Conservation (phyloP, 108 stramenopile genomes). For the Fragilaria crotonensis region DNA sequence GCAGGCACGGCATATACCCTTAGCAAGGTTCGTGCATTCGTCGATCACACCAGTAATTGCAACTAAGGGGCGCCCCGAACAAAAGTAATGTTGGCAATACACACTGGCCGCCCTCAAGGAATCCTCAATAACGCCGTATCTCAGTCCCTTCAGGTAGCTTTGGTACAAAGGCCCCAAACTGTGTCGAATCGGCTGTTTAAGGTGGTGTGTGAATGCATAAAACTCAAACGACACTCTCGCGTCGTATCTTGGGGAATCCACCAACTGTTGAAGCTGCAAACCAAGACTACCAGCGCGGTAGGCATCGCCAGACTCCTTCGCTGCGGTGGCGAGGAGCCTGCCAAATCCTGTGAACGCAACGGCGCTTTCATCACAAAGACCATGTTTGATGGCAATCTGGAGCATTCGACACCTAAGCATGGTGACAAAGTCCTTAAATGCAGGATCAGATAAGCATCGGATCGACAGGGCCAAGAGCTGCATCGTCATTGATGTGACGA, state of each 20-base stretch:
- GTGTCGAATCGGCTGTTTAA: background rate
- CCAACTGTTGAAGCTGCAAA: background rate
- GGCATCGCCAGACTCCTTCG: background rate
- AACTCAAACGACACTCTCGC: background rate
- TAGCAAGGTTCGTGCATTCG: background rate
- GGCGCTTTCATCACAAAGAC: slow-evolving; percentile 9
- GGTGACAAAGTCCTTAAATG: slow-evolving; percentile 1
- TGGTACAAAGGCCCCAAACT: background rate
- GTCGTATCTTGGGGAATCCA: background rate
- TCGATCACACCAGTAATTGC: background rate
- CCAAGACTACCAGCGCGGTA: background rate
- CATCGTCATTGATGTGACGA: background rate
- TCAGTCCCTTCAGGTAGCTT: background rate
- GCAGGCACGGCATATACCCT: background rate
- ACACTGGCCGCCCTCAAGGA: background rate
- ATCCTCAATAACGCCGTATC: background rate
- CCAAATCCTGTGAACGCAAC: slow-evolving; percentile 5
- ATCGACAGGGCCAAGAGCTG: background rate
- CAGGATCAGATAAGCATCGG: background rate
- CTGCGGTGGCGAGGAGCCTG: background rate
- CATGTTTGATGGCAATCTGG: slow-evolving; percentile 6
- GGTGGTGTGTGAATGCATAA: background rate
- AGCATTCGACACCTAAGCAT: slow-evolving; percentile 11
- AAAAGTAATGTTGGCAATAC: background rate
- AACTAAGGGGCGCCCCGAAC: background rate